Percentiles rank a stretch among this genome's conserved stretches.
Evolutionary conservation across 768 basidiomycete genomes (phyloP).

Genomic region (Trichaptum fuscoviolaceum): DNA sequence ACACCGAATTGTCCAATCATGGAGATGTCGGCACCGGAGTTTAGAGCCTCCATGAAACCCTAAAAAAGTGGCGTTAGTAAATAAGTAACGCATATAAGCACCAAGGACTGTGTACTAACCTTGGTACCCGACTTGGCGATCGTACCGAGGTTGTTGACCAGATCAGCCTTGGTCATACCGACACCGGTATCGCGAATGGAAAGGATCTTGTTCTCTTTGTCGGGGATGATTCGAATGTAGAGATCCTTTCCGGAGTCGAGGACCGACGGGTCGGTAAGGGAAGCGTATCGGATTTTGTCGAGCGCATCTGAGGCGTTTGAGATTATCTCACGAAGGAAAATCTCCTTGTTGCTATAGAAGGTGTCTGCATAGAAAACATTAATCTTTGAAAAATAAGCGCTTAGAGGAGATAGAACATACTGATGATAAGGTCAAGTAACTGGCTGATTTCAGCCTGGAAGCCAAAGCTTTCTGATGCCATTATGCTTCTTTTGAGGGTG

Average conservation of each 20-base stretch:
- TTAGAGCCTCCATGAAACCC: slow-evolving; percentile 99
- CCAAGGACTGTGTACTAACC: slow-evolving; percentile 32
- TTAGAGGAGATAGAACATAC: slow-evolving; percentile 38
- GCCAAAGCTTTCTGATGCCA: slow-evolving; percentile 86
- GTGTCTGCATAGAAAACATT: slow-evolving; percentile 57
- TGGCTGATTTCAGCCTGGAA: slow-evolving; percentile 99
- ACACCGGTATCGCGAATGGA: slow-evolving; percentile 93
- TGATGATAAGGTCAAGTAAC: slow-evolving; percentile 98
- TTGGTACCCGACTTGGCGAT: slow-evolving; percentile 95
- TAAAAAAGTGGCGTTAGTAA: slow-evolving; percentile 22
- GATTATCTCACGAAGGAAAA: slow-evolving; percentile 98
- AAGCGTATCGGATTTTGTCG: slow-evolving; percentile 98
- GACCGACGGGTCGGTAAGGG: slow-evolving; percentile 85
- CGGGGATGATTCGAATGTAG: slow-evolving; percentile 88
- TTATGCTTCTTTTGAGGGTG: slow-evolving; percentile 29
- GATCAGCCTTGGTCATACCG: slow-evolving; percentile 99
- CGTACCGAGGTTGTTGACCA: slow-evolving; percentile 98
- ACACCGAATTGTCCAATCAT: slow-evolving; percentile 99
- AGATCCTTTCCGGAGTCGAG: slow-evolving; percentile 93
- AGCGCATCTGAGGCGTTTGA: slow-evolving; percentile 97
- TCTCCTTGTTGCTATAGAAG: slow-evolving; percentile 99
- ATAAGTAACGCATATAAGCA: slow-evolving; percentile 1
- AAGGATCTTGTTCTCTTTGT: slow-evolving; percentile 93
- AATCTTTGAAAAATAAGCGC: slow-evolving; percentile 12
- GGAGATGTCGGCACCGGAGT: slow-evolving; percentile 82